Conservation (phyloP, 2,329 filamentous ascomycete genomes). For the Scedosporium boydii region DNA sequence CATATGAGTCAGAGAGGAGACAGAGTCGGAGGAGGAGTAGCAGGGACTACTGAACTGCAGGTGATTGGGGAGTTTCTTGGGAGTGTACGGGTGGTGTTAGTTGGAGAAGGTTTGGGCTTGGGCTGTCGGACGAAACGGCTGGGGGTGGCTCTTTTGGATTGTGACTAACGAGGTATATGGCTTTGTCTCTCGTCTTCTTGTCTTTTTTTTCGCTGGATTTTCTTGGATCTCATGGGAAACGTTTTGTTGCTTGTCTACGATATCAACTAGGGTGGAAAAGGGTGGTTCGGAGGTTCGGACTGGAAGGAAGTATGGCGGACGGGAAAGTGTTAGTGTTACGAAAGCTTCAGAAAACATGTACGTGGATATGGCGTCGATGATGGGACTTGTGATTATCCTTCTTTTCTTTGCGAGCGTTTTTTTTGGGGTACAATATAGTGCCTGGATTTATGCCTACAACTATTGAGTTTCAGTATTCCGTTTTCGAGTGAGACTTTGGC, state of each 20-base stretch:
- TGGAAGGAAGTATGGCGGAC: background rate
- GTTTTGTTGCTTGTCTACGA: background rate
- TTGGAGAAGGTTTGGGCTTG: background rate
- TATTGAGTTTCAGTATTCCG: background rate
- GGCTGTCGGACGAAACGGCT: background rate
- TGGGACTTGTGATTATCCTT: too few species aligned
- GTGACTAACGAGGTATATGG: background rate
- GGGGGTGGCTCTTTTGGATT: background rate
- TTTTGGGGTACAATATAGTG: too few species aligned
- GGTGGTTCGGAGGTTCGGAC: background rate
- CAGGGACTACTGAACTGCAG: background rate
- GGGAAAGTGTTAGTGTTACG: background rate
- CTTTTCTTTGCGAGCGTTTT: too few species aligned
- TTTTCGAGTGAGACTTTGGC: background rate
- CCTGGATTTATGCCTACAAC: too few species aligned
- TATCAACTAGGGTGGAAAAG: background rate
- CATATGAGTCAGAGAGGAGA: background rate
- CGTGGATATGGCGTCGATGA: too few species aligned
- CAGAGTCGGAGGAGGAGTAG: background rate
- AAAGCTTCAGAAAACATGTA: too few species aligned
- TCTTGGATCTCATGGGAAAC: background rate
- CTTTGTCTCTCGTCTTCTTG: background rate
- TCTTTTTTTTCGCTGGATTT: background rate
- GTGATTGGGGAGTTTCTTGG: background rate
- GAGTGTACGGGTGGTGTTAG: background rate